Conservation (phyloP, 2,329 filamentous ascomycete species). For the Colletotrichum tanaceti region DNA sequence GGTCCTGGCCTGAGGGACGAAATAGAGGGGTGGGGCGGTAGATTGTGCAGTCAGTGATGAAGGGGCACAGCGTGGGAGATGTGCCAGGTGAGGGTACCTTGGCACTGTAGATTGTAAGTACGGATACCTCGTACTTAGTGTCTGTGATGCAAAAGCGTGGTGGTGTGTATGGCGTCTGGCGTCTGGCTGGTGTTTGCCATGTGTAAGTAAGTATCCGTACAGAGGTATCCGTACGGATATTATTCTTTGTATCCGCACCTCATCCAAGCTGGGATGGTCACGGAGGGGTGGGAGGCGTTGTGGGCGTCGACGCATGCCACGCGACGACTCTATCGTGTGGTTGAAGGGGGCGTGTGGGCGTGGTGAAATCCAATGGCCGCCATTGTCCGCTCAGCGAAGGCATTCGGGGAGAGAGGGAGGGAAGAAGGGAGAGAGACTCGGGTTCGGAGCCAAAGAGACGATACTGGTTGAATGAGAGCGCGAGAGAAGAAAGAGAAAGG, state of each 20-base stretch:
- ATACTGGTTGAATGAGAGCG: background rate
- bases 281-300: constrained; percentile 9
- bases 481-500: background rate
- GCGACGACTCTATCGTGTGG: constrained; percentile 13
- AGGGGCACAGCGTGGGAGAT: constrained; percentile 19
- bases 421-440: background rate
- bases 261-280: background rate
- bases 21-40: constrained; percentile 33
- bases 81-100: constrained; percentile 28
- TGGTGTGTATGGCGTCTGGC: constrained; percentile 20
- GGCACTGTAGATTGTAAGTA: too few species aligned
- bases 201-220: background rate
- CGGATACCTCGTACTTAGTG: background rate
- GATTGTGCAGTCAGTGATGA: constrained; percentile 36
- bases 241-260: background rate
- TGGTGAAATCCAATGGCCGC: background rate
- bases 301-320: background rate
- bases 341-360: background rate
- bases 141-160: constrained; percentile 15
- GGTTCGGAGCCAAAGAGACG: background rate
- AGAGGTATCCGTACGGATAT: too few species aligned
- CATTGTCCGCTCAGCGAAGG: constrained; percentile 11
- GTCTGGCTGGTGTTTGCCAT: constrained; percentile 6
- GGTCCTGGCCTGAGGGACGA: constrained; percentile 26
- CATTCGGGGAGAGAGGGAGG: background rate